Evolutionary conservation across 2,329 filamentous ascomycete genomes (phyloP).

Genomic region (Penicillium glabrum): DNA sequence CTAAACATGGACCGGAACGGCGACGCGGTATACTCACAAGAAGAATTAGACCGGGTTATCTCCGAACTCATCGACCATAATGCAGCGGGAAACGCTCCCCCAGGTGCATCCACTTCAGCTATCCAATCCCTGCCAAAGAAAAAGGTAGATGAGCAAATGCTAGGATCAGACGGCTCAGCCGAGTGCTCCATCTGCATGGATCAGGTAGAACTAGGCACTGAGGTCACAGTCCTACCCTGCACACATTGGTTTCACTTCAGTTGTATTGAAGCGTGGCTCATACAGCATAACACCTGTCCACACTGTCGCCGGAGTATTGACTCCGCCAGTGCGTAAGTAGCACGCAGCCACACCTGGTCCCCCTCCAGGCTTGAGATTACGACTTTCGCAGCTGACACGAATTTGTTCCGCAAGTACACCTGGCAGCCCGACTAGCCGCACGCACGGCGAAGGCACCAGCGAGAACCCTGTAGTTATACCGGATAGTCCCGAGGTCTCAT

Average conservation of each 20-base stretch:
- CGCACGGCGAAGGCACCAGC: conserved; percentile 16
- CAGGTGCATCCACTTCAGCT: conserved; percentile 73
- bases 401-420: conserved; percentile 12
- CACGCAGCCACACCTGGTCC: neutral
- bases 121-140: conserved; percentile 73
- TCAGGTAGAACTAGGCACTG: conserved; percentile 68
- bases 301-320: conserved; percentile 47
- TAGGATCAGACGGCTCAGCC: conserved; percentile 64
- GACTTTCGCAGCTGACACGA: conserved; percentile 4
- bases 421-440: neutral
- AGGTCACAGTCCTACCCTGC: conserved; percentile 78
- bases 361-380: neutral
- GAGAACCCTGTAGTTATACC: conserved; percentile 16
- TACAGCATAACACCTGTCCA: conserved; percentile 90
- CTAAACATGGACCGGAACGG: conserved; percentile 54
- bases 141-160: conserved; percentile 67
- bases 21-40: conserved; percentile 87
- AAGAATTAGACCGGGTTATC: conserved; percentile 85
- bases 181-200: conserved; percentile 98
- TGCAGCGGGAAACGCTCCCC: conserved; percentile 69
- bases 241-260: conserved; percentile 89
- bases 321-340: conserved; percentile 3
- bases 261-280: conserved; percentile 81
- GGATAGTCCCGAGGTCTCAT: conserved; percentile 17
- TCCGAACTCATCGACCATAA: conserved; percentile 85